Evolutionary conservation across 805 yeast genomes (phyloP).

Genomic region (Ascoidea tarda): DNA sequence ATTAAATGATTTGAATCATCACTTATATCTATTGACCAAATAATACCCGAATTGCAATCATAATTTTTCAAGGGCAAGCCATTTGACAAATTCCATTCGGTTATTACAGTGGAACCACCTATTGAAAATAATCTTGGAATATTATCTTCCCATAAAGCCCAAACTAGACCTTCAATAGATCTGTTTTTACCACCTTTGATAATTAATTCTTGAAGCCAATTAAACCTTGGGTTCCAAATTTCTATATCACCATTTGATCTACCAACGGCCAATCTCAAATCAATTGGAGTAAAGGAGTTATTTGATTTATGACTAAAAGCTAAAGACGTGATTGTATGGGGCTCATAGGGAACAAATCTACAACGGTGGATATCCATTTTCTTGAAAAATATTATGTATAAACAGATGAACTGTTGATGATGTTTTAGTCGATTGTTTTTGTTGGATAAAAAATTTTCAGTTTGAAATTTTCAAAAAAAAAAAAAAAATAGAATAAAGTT

Average conservation of each 20-base stretch:
- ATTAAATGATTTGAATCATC: constrained; percentile 51
- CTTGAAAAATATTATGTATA: neutral
- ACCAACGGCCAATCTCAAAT: constrained; percentile 77
- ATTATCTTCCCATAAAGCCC: constrained; percentile 44
- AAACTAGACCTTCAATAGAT: constrained; percentile 79
- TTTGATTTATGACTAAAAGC: constrained; percentile 58
- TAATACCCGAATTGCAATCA: constrained; percentile 86
- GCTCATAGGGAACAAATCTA: constrained; percentile 78
- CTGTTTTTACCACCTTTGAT: constrained; percentile 73
- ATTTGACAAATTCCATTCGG: constrained; percentile 81
- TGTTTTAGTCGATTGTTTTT: too few species aligned
- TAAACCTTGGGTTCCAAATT: constrained; percentile 78
- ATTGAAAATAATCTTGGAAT: constrained; percentile 70
- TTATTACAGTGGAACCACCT: constrained; percentile 82
- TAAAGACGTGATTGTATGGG: constrained; percentile 71
- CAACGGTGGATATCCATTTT: constrained; percentile 76
- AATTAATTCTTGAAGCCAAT: constrained; percentile 68
- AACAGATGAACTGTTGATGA: too few species aligned
- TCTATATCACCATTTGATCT: constrained; percentile 92
- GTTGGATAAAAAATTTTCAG: too few species aligned
- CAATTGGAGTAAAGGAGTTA: constrained; percentile 31
- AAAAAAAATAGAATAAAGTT: too few species aligned
- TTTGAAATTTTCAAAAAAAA: too few species aligned
- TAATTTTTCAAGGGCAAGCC: constrained; percentile 62
- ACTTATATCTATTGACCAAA: constrained; percentile 76